These are phyloP conservation scores for Metschnikowia arizonensis DNA, from an alignment of 805 yeast species.

Conservation along the genomic window DNA sequence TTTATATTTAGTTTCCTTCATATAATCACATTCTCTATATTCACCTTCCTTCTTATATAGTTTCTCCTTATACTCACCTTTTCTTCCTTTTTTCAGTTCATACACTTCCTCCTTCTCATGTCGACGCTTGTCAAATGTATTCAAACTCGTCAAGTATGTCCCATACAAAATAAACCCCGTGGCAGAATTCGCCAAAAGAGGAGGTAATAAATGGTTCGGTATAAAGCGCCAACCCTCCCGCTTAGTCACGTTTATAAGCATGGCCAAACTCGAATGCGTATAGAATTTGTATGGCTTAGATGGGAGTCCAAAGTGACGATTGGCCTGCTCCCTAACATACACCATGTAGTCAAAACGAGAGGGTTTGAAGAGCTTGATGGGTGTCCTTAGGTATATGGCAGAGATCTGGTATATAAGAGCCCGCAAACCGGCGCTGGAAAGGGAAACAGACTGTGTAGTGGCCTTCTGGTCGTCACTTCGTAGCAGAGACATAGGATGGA, in stretches of 20 bases:
- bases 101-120: background rate
- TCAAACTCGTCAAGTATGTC: slow-evolving; percentile 61
- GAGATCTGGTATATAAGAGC: slow-evolving; percentile 78
- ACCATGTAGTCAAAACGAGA: slow-evolving; percentile 84
- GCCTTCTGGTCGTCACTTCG: slow-evolving; percentile 14
- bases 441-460: slow-evolving; percentile 56
- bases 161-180: slow-evolving; percentile 85
- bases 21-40: too few relatives aligned
- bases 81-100: too few relatives aligned
- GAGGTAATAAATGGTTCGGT: slow-evolving; percentile 84
- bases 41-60: too few relatives aligned
- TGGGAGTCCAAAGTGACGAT: slow-evolving; percentile 42
- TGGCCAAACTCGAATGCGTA: slow-evolving; percentile 77
- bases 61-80: too few relatives aligned
- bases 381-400: slow-evolving; percentile 73
- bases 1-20: too few relatives aligned
- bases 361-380: slow-evolving; percentile 83
- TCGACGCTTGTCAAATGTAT: slow-evolving; percentile 19
- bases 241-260: slow-evolving; percentile 64
- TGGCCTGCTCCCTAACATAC: slow-evolving; percentile 50
- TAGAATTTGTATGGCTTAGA: slow-evolving; percentile 49
- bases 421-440: slow-evolving; percentile 80
- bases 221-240: slow-evolving; percentile 83
- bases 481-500: slow-evolving; percentile 6
- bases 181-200: slow-evolving; percentile 82